These are phyloP conservation scores for Globisporangium barbulae DNA, from an alignment of 352 stramenopile species.

Conservation along the genomic window DNA sequence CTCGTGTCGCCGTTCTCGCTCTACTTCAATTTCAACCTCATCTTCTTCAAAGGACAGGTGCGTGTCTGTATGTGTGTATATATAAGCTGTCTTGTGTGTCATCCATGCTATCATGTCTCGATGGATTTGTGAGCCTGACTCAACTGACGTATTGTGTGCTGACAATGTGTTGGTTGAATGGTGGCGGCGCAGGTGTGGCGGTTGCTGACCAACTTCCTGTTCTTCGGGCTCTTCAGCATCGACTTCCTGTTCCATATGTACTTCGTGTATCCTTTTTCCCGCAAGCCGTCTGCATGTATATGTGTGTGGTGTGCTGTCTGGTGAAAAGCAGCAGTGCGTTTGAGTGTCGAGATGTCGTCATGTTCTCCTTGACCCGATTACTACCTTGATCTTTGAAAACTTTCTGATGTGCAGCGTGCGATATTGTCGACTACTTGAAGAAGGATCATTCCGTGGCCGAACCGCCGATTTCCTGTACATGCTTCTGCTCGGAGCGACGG, in stretches of 20 bases:
- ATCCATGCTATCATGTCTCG: neutral
- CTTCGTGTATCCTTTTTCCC: slow-evolving; percentile 89
- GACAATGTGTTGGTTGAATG: slow-evolving; percentile 5
- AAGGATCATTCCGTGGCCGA: slow-evolving; percentile 96
- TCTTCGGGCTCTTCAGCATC: slow-evolving; percentile 98
- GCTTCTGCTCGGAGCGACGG: slow-evolving; percentile 93
- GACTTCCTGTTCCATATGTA: slow-evolving; percentile 99
- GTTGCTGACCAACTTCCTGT: slow-evolving; percentile 98
- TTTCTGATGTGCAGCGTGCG: slow-evolving; percentile 53
- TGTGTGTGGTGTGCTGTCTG: slow-evolving; percentile 3
- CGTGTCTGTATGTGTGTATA: slow-evolving; percentile 1
- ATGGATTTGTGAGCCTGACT: neutral
- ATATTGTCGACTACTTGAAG: slow-evolving; percentile 97
- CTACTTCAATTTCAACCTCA: slow-evolving; percentile 94
- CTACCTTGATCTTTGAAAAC: neutral
- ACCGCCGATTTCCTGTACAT: slow-evolving; percentile 98
- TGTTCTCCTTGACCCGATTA: slow-evolving; percentile 4
- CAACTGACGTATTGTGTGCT: neutral
- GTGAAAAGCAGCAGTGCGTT: neutral
- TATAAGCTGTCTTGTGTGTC: neutral
- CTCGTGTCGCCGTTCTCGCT: slow-evolving; percentile 97
- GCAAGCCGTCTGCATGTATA: slow-evolving; percentile 10
- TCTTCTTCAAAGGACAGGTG: slow-evolving; percentile 97
- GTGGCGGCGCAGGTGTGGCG: slow-evolving; percentile 82
- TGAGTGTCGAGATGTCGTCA: neutral